Percentiles rank a stretch among this genome's conserved stretches.
These are phyloP conservation scores for Mesembryanthemum crystallinum DNA, from an alignment of 148 eudicot species.

Conservation along the genomic window DNA sequence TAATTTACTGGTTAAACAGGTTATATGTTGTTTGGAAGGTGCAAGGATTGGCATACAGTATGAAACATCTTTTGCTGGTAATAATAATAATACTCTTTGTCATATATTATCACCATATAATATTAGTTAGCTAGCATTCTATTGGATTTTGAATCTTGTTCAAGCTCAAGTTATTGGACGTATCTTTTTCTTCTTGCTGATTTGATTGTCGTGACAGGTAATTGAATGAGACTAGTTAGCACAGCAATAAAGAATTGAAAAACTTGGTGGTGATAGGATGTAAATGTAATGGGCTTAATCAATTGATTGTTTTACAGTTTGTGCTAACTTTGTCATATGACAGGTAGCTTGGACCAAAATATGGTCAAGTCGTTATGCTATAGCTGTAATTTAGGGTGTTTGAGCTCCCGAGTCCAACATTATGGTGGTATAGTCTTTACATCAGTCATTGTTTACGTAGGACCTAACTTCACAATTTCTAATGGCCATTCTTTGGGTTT, in stretches of 20 bases:
- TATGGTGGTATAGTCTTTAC: neutral
- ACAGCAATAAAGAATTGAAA: neutral
- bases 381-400: neutral
- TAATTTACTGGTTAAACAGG: conserved; percentile 38
- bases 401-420: neutral
- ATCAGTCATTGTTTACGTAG: neutral
- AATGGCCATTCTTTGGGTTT: too few relatives aligned
- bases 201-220: neutral
- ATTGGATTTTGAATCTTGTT: neutral
- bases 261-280: neutral
- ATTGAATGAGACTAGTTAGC: neutral
- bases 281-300: too few relatives aligned
- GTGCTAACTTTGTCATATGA: neutral
- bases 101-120: neutral
- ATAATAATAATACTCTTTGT: neutral
- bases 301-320: neutral
- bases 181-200: conserved; percentile 2
- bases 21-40: conserved; percentile 88
- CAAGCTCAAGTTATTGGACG: neutral
- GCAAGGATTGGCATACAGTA: conserved; percentile 96
- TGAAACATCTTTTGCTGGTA: conserved; percentile 97
- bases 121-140: neutral
- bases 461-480: neutral
- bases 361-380: neutral
- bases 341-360: neutral